These are phyloP conservation scores for Pleurotus citrinopileatus DNA, from an alignment of 768 basidiomycete species.

Conservation along the genomic window DNA sequence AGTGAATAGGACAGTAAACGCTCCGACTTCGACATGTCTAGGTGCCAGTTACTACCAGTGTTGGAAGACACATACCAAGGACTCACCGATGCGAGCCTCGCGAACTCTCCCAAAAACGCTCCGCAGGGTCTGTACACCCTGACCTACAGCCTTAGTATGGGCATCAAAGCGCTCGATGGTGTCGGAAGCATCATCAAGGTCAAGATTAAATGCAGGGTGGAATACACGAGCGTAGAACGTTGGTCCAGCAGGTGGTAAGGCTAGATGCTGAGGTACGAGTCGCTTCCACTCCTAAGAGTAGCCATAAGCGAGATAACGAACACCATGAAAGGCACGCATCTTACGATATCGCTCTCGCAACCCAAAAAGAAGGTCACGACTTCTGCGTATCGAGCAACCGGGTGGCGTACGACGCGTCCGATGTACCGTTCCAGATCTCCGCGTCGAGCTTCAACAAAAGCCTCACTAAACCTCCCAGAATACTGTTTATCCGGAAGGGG, in stretches of 20 bases:
- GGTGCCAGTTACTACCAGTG: too few species aligned
- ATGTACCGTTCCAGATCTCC: conserved; percentile 83
- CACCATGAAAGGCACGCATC: conserved; percentile 21
- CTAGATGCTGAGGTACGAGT: conserved; percentile 55
- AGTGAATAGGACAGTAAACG: conserved; percentile 71
- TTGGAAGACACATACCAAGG: conserved; percentile 21
- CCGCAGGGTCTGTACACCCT: conserved; percentile 66
- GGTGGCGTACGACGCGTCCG: conserved; percentile 66
- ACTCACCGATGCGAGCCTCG: conserved; percentile 69
- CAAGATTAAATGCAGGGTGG: conserved; percentile 84
- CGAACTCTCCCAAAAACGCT: conserved; percentile 59
- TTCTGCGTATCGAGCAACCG: conserved; percentile 75
- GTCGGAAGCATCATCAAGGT: conserved; percentile 65
- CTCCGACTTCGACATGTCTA: conserved; percentile 80
- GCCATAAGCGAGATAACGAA: conserved; percentile 8
- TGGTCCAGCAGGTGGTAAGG: conserved; percentile 66
- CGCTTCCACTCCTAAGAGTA: conserved; percentile 66
- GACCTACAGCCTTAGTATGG: conserved; percentile 64
- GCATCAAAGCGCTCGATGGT: conserved; percentile 58
- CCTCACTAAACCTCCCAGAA: conserved; percentile 72
- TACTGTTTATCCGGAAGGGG: conserved; percentile 87
- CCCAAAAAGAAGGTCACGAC: conserved; percentile 77
- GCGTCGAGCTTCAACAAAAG: conserved; percentile 79
- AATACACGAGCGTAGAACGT: conserved; percentile 77
- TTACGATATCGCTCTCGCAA: conserved; percentile 71